A percentile compares a stretch with the other conserved stretches of the same genome.
phyloP scores from a whole-genome alignment of 495 filamentous ascomycete genomes.

The Penicillium argentinense region DNA sequence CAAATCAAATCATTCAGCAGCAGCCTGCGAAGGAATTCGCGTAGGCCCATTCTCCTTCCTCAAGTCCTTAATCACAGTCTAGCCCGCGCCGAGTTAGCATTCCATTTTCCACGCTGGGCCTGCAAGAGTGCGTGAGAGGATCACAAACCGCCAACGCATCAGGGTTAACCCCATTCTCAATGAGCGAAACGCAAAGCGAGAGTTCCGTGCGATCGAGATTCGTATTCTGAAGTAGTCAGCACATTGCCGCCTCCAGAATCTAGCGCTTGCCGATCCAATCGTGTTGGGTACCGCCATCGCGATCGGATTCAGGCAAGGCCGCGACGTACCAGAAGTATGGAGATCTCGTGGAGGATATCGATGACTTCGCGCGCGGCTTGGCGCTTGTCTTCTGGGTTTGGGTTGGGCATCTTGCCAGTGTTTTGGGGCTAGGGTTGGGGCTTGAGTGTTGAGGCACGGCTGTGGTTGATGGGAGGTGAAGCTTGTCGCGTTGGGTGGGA shows the following conservation, averaged over 20 bases:
- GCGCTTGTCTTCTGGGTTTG: conserved; percentile 60
- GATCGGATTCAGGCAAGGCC: too few species aligned
- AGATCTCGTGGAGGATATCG: conserved; percentile 93
- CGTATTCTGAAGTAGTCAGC: conserved; percentile 65
- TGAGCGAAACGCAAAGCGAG: conserved; percentile 90
- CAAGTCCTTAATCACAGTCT: conserved; percentile 75
- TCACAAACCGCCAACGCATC: conserved; percentile 85
- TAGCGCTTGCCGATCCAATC: neutral
- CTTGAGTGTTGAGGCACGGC: neutral
- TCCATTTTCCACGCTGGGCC: neutral
- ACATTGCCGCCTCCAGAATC: too few species aligned
- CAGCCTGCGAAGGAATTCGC: conserved; percentile 16
- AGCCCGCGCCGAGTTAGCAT: neutral
- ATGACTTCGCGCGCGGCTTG: conserved; percentile 93
- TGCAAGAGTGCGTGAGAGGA: neutral
- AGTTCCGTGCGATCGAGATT: conserved; percentile 85
- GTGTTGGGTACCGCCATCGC: conserved; percentile 6
- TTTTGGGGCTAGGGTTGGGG: too few species aligned
- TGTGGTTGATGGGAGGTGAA: neutral
- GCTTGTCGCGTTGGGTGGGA: neutral
- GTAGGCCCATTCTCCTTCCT: conserved; percentile 53
- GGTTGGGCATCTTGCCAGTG: conserved; percentile 12
- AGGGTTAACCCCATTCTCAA: conserved; percentile 96
- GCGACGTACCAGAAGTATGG: conserved; percentile 75
- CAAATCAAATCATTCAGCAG: conserved; percentile 22